Conservation (phyloP, 2,329 filamentous ascomycete genomes). For the Thyridium curvatum region DNA sequence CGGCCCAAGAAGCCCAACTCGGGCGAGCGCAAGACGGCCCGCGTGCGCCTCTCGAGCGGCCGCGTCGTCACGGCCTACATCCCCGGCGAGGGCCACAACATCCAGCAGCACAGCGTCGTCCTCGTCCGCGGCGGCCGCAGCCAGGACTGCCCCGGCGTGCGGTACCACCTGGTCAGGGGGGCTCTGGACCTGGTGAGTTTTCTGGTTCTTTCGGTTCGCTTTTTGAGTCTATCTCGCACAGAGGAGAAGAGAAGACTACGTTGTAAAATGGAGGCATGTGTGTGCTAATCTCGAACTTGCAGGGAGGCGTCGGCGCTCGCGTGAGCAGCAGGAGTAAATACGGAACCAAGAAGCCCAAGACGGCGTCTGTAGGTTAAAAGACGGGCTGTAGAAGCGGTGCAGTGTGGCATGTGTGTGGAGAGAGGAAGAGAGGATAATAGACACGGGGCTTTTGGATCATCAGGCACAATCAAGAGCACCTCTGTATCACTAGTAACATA, state of each 20-base stretch:
- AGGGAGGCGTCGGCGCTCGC: slow-evolving; percentile 88
- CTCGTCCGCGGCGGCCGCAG: slow-evolving; percentile 86
- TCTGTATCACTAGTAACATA: no score
- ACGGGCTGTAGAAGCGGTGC: neutral
- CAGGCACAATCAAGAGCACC: neutral
- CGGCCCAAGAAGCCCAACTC: slow-evolving; percentile 99
- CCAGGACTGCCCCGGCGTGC: slow-evolving; percentile 98
- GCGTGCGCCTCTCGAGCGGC: slow-evolving; percentile 81
- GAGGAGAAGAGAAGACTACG: neutral
- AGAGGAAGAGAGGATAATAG: neutral
- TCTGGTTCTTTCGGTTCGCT: neutral
- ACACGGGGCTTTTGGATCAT: neutral
- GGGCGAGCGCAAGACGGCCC: slow-evolving; percentile 90
- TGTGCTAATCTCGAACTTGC: slow-evolving; percentile 11
- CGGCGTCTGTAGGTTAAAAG: slow-evolving; percentile 47
- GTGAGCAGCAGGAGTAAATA: slow-evolving; percentile 89
- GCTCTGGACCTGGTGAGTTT: slow-evolving; percentile 82
- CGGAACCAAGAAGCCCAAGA: slow-evolving; percentile 98
- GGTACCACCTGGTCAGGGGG: slow-evolving; percentile 88
- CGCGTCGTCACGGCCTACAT: slow-evolving; percentile 90
- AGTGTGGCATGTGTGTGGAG: neutral
- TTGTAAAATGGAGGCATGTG: neutral
- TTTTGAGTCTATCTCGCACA: neutral
- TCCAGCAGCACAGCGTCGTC: slow-evolving; percentile 97
- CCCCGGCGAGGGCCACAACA: slow-evolving; percentile 95